phyloP scores from a whole-genome alignment of 805 yeast genomes.

The Candida khao-thaluensis region DNA sequence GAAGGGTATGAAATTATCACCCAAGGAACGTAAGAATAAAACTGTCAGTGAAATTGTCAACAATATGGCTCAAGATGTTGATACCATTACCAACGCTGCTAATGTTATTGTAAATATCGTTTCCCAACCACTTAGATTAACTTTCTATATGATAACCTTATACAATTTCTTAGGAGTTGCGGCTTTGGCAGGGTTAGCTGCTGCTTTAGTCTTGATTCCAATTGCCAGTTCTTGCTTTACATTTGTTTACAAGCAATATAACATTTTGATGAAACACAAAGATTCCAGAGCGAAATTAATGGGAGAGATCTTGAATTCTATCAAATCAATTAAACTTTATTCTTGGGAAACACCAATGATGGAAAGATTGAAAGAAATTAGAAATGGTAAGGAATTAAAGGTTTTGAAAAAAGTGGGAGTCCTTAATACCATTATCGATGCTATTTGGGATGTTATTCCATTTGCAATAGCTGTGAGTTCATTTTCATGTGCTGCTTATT shows the following conservation, averaged over 20 bases:
- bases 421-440: constrained; percentile 29
- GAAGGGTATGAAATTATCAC: constrained; percentile 30
- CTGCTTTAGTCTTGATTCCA: constrained; percentile 35
- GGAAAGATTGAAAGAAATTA: constrained; percentile 27
- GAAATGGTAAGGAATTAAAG: constrained; percentile 36
- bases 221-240: constrained; percentile 23
- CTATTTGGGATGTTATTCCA: constrained; percentile 41
- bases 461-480: constrained; percentile 35
- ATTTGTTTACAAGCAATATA: constrained; percentile 12
- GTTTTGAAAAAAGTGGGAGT: constrained; percentile 31
- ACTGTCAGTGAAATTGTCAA: constrained; percentile 35
- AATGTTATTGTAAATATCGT: constrained; percentile 20
- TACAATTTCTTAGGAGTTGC: constrained; percentile 35
- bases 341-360: constrained; percentile 45
- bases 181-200: constrained; percentile 35
- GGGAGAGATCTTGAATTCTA: constrained; percentile 37
- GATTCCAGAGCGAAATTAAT: constrained; percentile 38
- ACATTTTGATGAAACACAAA: constrained; percentile 28
- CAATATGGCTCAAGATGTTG: constrained; percentile 31
- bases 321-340: constrained; percentile 40
- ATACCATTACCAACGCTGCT: constrained; percentile 17
- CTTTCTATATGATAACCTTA: constrained; percentile 29
- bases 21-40: constrained; percentile 30
- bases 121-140: constrained; percentile 25
- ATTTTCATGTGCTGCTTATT: constrained; percentile 26